Evolutionary conservation across 192 early-diverging fungal species (phyloP).

Genomic region (Coemansia sp.): DNA sequence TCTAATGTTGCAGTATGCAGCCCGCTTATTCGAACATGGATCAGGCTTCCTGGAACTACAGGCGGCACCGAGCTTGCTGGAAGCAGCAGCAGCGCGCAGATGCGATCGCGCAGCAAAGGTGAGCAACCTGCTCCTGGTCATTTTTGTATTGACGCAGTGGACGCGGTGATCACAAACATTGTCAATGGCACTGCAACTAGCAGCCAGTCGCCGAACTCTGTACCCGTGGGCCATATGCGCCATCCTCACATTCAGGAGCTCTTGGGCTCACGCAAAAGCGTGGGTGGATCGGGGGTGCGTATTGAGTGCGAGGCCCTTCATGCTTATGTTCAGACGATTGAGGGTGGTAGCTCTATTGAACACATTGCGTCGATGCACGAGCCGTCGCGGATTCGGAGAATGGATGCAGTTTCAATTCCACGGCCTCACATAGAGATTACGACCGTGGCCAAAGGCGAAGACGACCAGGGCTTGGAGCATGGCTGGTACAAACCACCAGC

Average conservation of each 20-base stretch:
- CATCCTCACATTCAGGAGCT: conserved; percentile 55
- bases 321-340: conserved; percentile 36
- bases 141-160: conserved; percentile 50
- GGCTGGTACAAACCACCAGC: conserved; percentile 37
- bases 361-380: conserved; percentile 45
- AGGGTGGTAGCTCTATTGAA: conserved; percentile 27
- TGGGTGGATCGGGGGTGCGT: conserved; percentile 45
- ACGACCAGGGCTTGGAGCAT: not conserved
- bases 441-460: conserved; percentile 22
- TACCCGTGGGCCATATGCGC: conserved; percentile 51
- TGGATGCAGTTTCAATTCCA: conserved; percentile 25
- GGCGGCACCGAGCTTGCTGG: not conserved
- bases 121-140: conserved; percentile 32
- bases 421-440: conserved; percentile 54
- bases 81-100: conserved; percentile 2
- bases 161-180: conserved; percentile 54
- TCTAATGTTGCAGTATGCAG: conserved; percentile 50
- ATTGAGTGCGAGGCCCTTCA: conserved; percentile 46
- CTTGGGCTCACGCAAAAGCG: conserved; percentile 50
- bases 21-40: conserved; percentile 51
- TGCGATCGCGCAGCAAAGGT: conserved; percentile 16
- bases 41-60: conserved; percentile 35
- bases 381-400: conserved; percentile 9
- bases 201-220: conserved; percentile 34
- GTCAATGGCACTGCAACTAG: conserved; percentile 53